Percentiles rank a stretch among this genome's conserved stretches.
phyloP scores from a whole-genome alignment of 768 basidiomycete genomes.

The Lenzites betulinus region DNA sequence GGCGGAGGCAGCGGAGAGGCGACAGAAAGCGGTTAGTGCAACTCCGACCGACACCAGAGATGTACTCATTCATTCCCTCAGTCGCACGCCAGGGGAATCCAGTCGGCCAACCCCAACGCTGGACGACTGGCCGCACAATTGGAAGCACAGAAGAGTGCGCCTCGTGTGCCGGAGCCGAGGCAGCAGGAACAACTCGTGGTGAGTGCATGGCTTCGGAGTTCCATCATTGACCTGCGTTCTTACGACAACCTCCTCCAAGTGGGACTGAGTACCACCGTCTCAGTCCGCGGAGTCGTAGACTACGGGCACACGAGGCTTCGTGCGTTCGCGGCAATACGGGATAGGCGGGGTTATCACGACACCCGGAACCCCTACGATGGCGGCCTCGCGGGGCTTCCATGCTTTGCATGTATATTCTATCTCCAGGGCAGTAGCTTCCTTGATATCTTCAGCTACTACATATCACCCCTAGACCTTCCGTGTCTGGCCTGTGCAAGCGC shows the following conservation, averaged over 20 bases:
- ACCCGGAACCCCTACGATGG: constrained; percentile 17
- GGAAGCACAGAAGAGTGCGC: constrained; percentile 41
- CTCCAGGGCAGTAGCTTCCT: neutral
- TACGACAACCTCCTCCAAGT: constrained; percentile 40
- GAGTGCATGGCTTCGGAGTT: constrained; percentile 32
- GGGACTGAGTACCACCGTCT: constrained; percentile 41
- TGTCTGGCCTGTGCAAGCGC: neutral
- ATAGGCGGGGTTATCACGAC: neutral
- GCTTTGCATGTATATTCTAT: neutral
- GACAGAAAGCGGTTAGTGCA: constrained; percentile 14
- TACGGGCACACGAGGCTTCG: constrained; percentile 16
- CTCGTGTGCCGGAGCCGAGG: constrained; percentile 40
- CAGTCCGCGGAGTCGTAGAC: constrained; percentile 26
- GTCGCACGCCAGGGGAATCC: constrained; percentile 46
- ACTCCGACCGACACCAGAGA: neutral
- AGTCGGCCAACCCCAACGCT: constrained; percentile 46
- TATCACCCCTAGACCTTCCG: neutral
- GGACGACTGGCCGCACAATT: constrained; percentile 47
- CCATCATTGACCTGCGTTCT: constrained; percentile 13
- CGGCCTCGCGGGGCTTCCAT: neutral
- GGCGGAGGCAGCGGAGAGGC: constrained; percentile 35
- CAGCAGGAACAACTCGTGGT: constrained; percentile 48
- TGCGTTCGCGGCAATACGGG: neutral
- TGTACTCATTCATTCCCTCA: constrained; percentile 22
- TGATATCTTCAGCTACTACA: neutral